Evolutionary conservation across 139 green algal species (phyloP).

Genomic region (Picochlorum sp.): DNA sequence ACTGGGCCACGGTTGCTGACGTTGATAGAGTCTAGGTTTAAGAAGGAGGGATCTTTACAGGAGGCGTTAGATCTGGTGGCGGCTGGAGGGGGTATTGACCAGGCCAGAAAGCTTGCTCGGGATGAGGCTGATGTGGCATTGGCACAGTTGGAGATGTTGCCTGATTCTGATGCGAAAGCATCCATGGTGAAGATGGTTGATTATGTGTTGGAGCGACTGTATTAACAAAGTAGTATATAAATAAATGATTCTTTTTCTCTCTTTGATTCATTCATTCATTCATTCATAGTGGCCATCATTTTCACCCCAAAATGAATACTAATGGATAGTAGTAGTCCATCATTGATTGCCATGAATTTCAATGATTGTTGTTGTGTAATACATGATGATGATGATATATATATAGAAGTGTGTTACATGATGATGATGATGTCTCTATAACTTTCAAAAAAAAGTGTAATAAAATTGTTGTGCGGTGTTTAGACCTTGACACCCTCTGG

Average conservation of each 20-base stretch:
- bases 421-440: too few relatives aligned
- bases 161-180: constrained; percentile 56
- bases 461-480: constrained; percentile 14
- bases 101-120: constrained; percentile 52
- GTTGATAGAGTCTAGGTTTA: constrained; percentile 77
- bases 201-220: constrained; percentile 89
- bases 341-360: not conserved
- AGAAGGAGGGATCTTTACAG: constrained; percentile 63
- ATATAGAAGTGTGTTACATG: too few relatives aligned
- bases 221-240: constrained; percentile 41
- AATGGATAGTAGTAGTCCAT: too few relatives aligned
- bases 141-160: constrained; percentile 56
- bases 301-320: too few relatives aligned
- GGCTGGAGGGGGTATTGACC: constrained; percentile 51
- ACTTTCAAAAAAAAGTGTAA: too few relatives aligned
- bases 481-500: constrained; percentile 68
- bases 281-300: too few relatives aligned
- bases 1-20: constrained; percentile 47
- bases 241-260: constrained; percentile 4
- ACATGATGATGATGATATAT: not conserved
- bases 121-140: constrained; percentile 65
- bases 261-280: not conserved
- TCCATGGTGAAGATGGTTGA: constrained; percentile 88
- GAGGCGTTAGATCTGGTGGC: constrained; percentile 75
- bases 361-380: not conserved